A percentile compares a stretch with the other conserved stretches of the same genome.
phyloP scores from a whole-genome alignment of 2,329 filamentous ascomycete genomes.

The Cordyceps tenuipes region DNA sequence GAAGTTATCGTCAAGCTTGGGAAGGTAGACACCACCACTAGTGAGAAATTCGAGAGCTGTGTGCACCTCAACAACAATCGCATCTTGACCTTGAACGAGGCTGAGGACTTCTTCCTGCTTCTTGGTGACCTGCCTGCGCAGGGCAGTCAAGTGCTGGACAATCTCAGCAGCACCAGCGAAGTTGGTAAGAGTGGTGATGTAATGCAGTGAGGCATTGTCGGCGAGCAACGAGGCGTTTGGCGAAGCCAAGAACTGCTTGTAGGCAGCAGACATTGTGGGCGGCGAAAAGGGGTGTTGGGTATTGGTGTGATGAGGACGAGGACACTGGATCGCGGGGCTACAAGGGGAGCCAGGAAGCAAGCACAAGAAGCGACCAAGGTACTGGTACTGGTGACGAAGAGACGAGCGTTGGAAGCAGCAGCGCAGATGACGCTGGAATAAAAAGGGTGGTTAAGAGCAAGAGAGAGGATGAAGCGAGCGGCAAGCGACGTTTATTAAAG shows the following conservation, averaged over 20 bases:
- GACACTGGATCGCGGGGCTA: constrained; percentile 7
- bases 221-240: constrained; percentile 57
- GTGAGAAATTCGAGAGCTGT: constrained; percentile 74
- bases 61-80: constrained; percentile 75
- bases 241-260: constrained; percentile 64
- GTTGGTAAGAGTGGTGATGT: constrained; percentile 79
- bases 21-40: constrained; percentile 79
- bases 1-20: constrained; percentile 89
- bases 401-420: not conserved
- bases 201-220: constrained; percentile 64
- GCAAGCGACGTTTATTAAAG: not conserved
- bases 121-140: constrained; percentile 70
- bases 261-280: constrained; percentile 39
- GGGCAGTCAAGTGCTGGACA: constrained; percentile 67
- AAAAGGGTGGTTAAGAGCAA: not conserved
- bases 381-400: not conserved
- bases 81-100: constrained; percentile 61
- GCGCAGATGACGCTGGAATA: not conserved
- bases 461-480: not conserved
- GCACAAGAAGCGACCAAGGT: not conserved
- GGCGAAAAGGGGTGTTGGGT: constrained; percentile 10
- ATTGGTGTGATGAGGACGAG: not conserved
- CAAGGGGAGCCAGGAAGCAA: not conserved
- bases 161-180: constrained; percentile 66
- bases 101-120: constrained; percentile 71